Evolutionary conservation across 2,329 filamentous ascomycete species (phyloP).

Genomic region (Diaporthe caulivora): DNA sequence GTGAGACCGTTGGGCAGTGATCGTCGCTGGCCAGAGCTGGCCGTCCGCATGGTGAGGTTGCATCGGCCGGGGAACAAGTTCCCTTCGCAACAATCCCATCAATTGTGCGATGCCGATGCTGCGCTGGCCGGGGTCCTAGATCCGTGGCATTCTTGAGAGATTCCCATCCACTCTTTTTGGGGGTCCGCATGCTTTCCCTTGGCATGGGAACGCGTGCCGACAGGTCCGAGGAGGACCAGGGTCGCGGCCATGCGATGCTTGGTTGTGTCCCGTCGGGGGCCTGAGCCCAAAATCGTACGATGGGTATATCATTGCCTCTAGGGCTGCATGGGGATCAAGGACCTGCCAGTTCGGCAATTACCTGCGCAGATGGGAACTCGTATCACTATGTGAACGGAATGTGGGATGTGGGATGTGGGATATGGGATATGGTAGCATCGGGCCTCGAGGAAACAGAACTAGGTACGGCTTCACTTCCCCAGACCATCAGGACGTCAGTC

Average conservation of each 20-base stretch:
- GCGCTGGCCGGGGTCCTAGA: background rate
- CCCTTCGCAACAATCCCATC: conserved; percentile 15
- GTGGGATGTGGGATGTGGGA: conserved; percentile 24
- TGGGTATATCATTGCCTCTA: conserved; percentile 8
- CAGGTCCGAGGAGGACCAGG: background rate
- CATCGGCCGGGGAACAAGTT: conserved; percentile 10
- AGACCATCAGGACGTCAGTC: background rate
- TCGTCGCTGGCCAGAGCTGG: conserved; percentile 20
- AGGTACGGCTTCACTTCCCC: background rate
- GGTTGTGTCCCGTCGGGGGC: conserved; percentile 1
- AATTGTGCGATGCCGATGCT: conserved; percentile 8
- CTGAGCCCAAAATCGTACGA: conserved; percentile 18
- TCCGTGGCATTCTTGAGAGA: conserved; percentile 7
- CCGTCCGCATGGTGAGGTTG: conserved; percentile 24
- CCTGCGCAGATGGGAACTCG: background rate
- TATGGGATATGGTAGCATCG: background rate
- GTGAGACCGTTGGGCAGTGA: conserved; percentile 8
- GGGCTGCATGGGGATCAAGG: background rate
- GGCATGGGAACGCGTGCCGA: conserved; percentile 23
- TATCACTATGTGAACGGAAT: background rate
- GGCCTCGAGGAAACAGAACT: background rate
- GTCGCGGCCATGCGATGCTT: background rate
- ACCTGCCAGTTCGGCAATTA: background rate
- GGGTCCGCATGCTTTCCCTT: background rate
- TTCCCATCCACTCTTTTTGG: background rate